A percentile compares a stretch with the other conserved stretches of the same genome.
Evolutionary conservation across 768 basidiomycete species (phyloP).

Genomic region (Russula olivacea): DNA sequence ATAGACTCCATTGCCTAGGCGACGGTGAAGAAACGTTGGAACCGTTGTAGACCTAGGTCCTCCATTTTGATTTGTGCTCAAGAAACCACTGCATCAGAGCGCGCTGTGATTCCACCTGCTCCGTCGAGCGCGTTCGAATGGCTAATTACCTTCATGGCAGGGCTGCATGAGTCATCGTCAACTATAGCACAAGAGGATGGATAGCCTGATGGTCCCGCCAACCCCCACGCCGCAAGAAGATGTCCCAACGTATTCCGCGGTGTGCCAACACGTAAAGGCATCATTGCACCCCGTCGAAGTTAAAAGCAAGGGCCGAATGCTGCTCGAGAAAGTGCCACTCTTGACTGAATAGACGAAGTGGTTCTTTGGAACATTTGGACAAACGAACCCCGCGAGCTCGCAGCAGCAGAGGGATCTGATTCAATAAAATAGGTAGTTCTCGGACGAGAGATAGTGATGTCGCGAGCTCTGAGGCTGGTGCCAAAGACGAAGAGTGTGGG

Average conservation of each 20-base stretch:
- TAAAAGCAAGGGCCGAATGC: constrained; percentile 62
- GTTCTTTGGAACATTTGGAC: too few species aligned
- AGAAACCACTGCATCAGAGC: constrained; percentile 13
- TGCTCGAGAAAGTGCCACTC: too few species aligned
- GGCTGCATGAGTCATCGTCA: constrained; percentile 34
- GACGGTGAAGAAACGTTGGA: neutral
- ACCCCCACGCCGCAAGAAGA: constrained; percentile 32
- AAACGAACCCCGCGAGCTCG: too few species aligned
- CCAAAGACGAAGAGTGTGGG: too few species aligned
- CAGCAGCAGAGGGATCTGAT: too few species aligned
- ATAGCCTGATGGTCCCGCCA: constrained; percentile 20
- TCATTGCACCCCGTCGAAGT: constrained; percentile 57
- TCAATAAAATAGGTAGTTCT: too few species aligned
- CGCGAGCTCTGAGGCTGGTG: too few species aligned
- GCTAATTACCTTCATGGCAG: constrained; percentile 40
- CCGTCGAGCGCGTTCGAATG: constrained; percentile 48
- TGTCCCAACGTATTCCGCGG: constrained; percentile 71
- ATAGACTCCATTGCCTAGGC: neutral
- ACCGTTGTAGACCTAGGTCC: neutral
- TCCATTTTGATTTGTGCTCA: too few species aligned
- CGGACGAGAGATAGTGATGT: too few species aligned
- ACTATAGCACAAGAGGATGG: constrained; percentile 28
- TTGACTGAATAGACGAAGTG: too few species aligned
- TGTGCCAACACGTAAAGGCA: too few species aligned
- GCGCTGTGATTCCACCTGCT: too few species aligned